Evolutionary conservation across 352 stramenopile species (phyloP).

Genomic region (Pythium dissotocum): DNA sequence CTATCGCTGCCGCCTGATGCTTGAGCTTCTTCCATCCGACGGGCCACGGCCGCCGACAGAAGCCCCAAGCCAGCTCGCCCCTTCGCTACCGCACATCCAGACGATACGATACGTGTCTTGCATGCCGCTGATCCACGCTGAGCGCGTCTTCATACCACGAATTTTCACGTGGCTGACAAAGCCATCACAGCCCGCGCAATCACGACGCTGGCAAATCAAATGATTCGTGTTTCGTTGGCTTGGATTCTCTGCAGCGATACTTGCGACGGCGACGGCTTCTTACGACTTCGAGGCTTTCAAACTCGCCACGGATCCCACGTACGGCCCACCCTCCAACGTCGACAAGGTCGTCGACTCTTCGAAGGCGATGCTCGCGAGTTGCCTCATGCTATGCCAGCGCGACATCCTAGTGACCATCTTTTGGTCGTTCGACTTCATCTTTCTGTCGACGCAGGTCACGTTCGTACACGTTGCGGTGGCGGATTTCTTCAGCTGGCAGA

Average conservation of each 20-base stretch:
- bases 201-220: not conserved
- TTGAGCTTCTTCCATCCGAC: not conserved
- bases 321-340: not conserved
- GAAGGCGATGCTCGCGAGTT: not conserved
- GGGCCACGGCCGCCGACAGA: not conserved
- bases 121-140: slow-evolving; percentile 10
- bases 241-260: not conserved
- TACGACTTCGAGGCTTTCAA: slow-evolving; percentile 13
- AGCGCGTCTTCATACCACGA: slow-evolving; percentile 1
- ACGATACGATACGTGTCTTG: slow-evolving; percentile 15
- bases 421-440: slow-evolving; percentile 29
- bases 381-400: slow-evolving; percentile 8
- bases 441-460: slow-evolving; percentile 23
- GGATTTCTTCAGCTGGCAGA: slow-evolving; percentile 23
- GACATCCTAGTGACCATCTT: slow-evolving; percentile 5
- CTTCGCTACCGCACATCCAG: slow-evolving; percentile 11
- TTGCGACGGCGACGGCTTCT: slow-evolving; percentile 1
- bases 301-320: not conserved
- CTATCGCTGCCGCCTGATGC: slow-evolving; percentile 17
- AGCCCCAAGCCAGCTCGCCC: not conserved
- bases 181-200: not conserved
- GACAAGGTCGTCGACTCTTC: not conserved
- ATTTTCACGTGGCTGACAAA: slow-evolving; percentile 11
- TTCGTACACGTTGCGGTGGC: slow-evolving; percentile 22
- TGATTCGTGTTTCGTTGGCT: not conserved